These are phyloP conservation scores for Boletales sp. DNA, from an alignment of 768 basidiomycete genomes.

Conservation along the genomic window DNA sequence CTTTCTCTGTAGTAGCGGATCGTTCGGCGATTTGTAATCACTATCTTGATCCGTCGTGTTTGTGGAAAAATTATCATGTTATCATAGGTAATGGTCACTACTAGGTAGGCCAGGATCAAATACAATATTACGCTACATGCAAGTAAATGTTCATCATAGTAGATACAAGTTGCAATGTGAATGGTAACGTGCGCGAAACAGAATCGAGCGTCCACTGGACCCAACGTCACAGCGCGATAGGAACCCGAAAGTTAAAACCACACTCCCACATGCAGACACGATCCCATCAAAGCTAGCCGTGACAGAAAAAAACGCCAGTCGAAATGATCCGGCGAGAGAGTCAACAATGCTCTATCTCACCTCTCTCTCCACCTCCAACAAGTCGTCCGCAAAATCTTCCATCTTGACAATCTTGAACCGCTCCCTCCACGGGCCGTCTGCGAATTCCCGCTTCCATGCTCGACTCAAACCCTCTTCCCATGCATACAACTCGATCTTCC, in stretches of 20 bases:
- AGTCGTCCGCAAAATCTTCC: constrained; percentile 62
- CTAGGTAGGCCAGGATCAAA: not conserved
- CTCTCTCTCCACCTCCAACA: constrained; percentile 43
- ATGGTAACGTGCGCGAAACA: constrained; percentile 5
- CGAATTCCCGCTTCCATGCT: constrained; percentile 74
- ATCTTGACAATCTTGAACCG: constrained; percentile 56
- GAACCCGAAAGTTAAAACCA: not conserved
- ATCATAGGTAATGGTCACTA: too few species aligned
- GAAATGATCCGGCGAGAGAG: too few species aligned
- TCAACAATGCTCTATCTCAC: constrained; percentile 9
- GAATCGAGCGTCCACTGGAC: constrained; percentile 1
- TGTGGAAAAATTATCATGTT: too few species aligned
- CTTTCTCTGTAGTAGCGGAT: too few species aligned
- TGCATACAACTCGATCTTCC: constrained; percentile 92
- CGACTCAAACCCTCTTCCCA: constrained; percentile 84
- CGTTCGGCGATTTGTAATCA: too few species aligned
- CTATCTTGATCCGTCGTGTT: too few species aligned
- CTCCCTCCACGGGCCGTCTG: constrained; percentile 40
- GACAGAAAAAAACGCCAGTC: not conserved
- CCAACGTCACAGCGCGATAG: not conserved
- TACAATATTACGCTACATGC: constrained; percentile 1
- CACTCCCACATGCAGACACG: too few species aligned
- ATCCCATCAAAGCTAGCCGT: too few species aligned
- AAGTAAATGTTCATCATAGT: constrained; percentile 1
- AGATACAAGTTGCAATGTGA: constrained; percentile 9